phyloP scores from a whole-genome alignment of 768 basidiomycete genomes.

The Suillus bovinus region DNA sequence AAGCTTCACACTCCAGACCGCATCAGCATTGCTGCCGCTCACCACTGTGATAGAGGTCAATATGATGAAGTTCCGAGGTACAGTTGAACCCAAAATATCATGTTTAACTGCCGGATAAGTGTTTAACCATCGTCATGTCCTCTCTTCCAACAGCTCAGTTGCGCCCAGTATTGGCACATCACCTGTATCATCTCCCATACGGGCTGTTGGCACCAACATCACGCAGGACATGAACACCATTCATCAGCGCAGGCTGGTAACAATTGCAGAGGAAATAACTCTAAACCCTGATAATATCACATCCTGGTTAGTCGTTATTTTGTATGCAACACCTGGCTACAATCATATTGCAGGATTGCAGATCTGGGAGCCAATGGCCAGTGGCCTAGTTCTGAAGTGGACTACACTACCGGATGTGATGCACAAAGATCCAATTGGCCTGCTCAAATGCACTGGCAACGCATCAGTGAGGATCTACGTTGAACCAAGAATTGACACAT shows the following conservation, averaged over 20 bases:
- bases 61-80: background rate
- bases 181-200: background rate
- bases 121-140: background rate
- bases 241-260: constrained; percentile 39
- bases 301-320: constrained; percentile 19
- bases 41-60: background rate
- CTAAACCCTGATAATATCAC: constrained; percentile 27
- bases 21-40: background rate
- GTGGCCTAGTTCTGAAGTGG: constrained; percentile 56
- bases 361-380: constrained; percentile 48
- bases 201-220: constrained; percentile 17
- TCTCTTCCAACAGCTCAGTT: background rate
- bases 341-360: constrained; percentile 40
- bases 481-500: background rate
- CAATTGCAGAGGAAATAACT: constrained; percentile 42
- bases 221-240: constrained; percentile 36
- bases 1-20: background rate
- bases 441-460: constrained; percentile 58
- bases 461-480: constrained; percentile 41
- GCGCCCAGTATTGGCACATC: background rate
- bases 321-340: background rate
- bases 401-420: constrained; percentile 62
- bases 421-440: constrained; percentile 73
- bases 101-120: no score
- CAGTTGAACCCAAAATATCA: background rate